Conservation (phyloP, 192 early-diverging fungal species). For the Gigaspora rosea region DNA sequence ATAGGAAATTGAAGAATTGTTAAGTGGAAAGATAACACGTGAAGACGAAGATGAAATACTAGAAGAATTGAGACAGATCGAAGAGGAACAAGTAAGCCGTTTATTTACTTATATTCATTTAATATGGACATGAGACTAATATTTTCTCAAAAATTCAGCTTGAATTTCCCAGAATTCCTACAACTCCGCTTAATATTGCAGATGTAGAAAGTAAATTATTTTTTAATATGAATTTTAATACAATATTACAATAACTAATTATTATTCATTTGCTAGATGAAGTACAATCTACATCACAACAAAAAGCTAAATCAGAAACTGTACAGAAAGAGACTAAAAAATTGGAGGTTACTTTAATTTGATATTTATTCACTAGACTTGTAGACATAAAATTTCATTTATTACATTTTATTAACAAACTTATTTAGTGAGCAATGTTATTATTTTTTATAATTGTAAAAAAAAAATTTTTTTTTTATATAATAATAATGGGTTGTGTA, state of each 20-base stretch:
- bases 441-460: too few relatives aligned
- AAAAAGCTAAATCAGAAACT: neutral
- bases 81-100: slow-evolving; percentile 6
- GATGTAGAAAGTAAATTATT: too few relatives aligned
- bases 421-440: too few relatives aligned
- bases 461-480: too few relatives aligned
- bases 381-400: neutral
- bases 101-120: neutral
- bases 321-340: neutral
- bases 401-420: neutral
- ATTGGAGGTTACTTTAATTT: neutral
- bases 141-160: too few relatives aligned
- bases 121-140: neutral
- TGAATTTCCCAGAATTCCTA: too few relatives aligned
- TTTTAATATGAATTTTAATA: too few relatives aligned
- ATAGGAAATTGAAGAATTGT: slow-evolving; percentile 74
- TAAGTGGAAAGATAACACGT: slow-evolving; percentile 70
- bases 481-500: too few relatives aligned
- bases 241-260: neutral
- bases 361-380: neutral
- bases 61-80: slow-evolving; percentile 68
- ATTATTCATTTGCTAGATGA: neutral
- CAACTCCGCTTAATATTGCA: too few relatives aligned
- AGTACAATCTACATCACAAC: neutral
- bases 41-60: slow-evolving; percentile 89